Evolutionary conservation across 2,329 filamentous ascomycete genomes (phyloP).

Genomic region (Grosmannia clavigera): DNA sequence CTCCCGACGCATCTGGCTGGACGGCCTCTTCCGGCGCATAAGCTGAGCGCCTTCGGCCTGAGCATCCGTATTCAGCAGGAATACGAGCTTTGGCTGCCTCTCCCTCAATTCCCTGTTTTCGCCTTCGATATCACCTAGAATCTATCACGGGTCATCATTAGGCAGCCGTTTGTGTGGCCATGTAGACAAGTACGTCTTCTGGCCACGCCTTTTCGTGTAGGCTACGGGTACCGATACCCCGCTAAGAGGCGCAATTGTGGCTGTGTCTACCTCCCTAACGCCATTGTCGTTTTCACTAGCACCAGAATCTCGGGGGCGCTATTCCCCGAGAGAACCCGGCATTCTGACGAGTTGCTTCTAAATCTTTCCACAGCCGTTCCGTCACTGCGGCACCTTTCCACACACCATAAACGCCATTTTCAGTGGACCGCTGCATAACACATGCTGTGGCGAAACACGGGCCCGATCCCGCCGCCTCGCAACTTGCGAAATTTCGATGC

Average conservation of each 20-base stretch:
- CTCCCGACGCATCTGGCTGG: background rate
- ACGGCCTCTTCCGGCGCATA: background rate
- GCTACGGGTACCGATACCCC: background rate
- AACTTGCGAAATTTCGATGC: no score
- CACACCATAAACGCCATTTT: no score
- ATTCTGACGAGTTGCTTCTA: no score
- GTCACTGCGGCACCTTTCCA: no score
- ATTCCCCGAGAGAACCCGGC: no score
- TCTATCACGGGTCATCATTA: background rate
- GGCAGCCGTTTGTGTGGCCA: background rate
- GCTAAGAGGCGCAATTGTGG: background rate
- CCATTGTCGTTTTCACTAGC: background rate
- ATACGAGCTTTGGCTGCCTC: conserved; percentile 1
- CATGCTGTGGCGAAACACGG: no score
- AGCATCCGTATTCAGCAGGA: background rate
- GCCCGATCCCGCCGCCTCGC: no score
- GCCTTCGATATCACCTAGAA: background rate
- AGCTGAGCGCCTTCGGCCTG: background rate
- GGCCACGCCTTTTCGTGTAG: background rate
- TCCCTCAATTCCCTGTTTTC: background rate
- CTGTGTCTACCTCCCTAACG: background rate
- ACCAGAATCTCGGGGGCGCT: background rate
- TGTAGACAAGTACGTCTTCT: background rate
- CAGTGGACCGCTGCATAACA: no score
- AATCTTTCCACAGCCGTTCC: no score